These are phyloP conservation scores for Irpex sp. DNA, from an alignment of 1,284 basidiomycete genomes.

Conservation along the genomic window DNA sequence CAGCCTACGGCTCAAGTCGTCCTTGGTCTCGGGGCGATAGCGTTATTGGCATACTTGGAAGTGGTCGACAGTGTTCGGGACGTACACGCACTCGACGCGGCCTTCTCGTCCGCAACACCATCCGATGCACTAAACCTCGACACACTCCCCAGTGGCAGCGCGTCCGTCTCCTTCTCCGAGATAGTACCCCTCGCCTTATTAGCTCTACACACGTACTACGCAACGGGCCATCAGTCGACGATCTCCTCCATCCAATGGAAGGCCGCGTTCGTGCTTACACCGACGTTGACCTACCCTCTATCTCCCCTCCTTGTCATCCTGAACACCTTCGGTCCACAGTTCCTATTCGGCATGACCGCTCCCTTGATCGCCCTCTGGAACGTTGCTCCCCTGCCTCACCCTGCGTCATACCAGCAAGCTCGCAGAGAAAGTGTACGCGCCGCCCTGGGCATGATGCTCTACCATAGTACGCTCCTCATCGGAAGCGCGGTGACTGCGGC, in stretches of 20 bases:
- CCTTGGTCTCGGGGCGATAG: slow-evolving; percentile 59
- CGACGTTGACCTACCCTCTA: slow-evolving; percentile 68
- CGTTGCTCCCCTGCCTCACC: slow-evolving; percentile 53
- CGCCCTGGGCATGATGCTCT: slow-evolving; percentile 63
- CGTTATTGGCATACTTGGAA: slow-evolving; percentile 72
- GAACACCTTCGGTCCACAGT: slow-evolving; percentile 78
- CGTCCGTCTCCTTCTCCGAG: slow-evolving; percentile 60
- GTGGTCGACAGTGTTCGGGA: slow-evolving; percentile 79
- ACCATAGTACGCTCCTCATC: slow-evolving; percentile 66
- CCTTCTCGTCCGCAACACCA: slow-evolving; percentile 43
- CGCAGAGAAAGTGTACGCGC: slow-evolving; percentile 42
- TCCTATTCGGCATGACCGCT: slow-evolving; percentile 61
- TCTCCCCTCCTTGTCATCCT: slow-evolving; percentile 76
- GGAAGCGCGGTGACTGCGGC: slow-evolving; percentile 75
- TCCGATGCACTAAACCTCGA: slow-evolving; percentile 37
- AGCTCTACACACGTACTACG: slow-evolving; percentile 77
- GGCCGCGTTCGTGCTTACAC: slow-evolving; percentile 76
- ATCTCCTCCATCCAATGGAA: slow-evolving; percentile 96
- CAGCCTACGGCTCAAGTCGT: slow-evolving; percentile 85
- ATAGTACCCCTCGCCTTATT: slow-evolving; percentile 72
- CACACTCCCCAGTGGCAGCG: slow-evolving; percentile 22
- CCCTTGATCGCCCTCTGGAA: slow-evolving; percentile 90
- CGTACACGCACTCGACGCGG: slow-evolving; percentile 51
- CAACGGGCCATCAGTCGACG: slow-evolving; percentile 90
- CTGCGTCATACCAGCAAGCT: slow-evolving; percentile 24